Conservation (phyloP, 306 rosid genomes). For the Prunus davidiana region DNA sequence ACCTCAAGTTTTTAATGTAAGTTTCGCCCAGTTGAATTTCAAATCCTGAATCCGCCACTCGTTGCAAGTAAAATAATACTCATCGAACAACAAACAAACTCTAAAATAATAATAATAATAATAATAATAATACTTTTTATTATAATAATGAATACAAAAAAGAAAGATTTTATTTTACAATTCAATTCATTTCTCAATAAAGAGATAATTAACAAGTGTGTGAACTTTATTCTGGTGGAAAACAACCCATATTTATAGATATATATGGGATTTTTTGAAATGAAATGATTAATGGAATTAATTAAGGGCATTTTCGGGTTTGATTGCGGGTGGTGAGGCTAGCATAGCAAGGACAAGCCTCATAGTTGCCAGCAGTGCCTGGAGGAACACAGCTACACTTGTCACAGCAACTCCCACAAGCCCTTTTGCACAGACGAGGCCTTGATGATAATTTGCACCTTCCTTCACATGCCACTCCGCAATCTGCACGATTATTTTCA, state of each 20-base stretch:
- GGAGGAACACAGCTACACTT: conserved; percentile 31
- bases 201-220: neutral
- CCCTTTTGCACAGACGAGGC: conserved; percentile 28
- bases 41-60: too few species aligned
- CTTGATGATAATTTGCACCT: conserved; percentile 15
- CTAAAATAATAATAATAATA: neutral
- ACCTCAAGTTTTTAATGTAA: too few species aligned
- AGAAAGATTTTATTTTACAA: neutral
- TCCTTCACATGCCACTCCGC: conserved; percentile 17
- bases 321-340: conserved; percentile 23
- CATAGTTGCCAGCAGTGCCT: conserved; percentile 27
- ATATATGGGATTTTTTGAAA: neutral
- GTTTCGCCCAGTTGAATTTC: too few species aligned
- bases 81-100: neutral
- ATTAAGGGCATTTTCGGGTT: conserved; percentile 24
- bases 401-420: conserved; percentile 28
- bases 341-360: conserved; percentile 33
- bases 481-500: conserved; percentile 8
- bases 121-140: neutral
- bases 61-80: neutral
- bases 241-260: neutral
- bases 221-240: conserved; percentile 2
- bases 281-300: neutral
- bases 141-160: neutral
- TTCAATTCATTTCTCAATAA: neutral